These are phyloP conservation scores for Rhizophlyctis rosea DNA, from an alignment of 192 early-diverging fungal genomes.

Conservation along the genomic window DNA sequence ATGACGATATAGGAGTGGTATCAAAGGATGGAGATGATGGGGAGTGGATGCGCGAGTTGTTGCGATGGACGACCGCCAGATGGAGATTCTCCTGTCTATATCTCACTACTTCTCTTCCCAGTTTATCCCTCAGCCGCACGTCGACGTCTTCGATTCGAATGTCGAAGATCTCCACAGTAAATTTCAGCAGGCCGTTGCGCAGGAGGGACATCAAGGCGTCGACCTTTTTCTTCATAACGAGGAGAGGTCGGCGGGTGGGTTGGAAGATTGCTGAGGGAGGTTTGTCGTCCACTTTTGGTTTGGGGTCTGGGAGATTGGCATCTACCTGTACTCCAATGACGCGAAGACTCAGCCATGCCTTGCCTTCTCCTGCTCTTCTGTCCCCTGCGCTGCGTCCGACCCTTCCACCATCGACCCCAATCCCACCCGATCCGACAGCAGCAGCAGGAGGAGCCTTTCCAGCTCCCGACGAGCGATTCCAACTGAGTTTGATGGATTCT, in stretches of 20 bases:
- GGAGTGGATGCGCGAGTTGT: background rate
- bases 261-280: background rate
- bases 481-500: too few species aligned
- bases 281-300: background rate
- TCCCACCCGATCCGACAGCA: too few species aligned
- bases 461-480: too few species aligned
- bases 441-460: too few species aligned
- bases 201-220: constrained; percentile 2
- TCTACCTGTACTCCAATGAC: background rate
- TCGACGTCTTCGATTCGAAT: constrained; percentile 13
- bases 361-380: too few species aligned
- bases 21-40: background rate
- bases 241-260: background rate
- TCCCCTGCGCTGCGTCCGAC: too few species aligned
- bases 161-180: constrained; percentile 17
- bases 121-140: background rate
- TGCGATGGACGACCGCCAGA: background rate
- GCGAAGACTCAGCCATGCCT: background rate
- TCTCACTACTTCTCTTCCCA: constrained; percentile 6
- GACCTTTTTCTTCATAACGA: background rate
- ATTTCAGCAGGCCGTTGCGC: constrained; percentile 12
- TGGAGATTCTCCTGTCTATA: constrained; percentile 13
- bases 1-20: too few species aligned
- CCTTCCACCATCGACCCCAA: too few species aligned
- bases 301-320: background rate